These are phyloP conservation scores for Pseudozyma sp. DNA, from an alignment of 1,284 basidiomycete species.

Conservation along the genomic window DNA sequence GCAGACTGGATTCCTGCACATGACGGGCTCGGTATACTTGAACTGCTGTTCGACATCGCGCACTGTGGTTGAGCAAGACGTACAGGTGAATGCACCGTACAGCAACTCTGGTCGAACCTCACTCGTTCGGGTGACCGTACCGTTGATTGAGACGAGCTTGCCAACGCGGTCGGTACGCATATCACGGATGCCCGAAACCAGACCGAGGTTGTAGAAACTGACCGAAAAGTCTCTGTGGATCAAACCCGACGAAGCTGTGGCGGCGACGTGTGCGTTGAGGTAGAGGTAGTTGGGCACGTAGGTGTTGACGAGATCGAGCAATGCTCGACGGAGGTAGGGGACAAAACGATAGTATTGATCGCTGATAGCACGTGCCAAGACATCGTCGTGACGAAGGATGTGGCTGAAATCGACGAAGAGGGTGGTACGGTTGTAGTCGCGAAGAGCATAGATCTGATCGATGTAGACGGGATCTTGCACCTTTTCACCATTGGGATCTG, in stretches of 20 bases:
- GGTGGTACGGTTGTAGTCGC: constrained; percentile 90
- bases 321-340: constrained; percentile 89
- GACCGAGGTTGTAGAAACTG: constrained; percentile 94
- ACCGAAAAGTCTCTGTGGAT: constrained; percentile 93
- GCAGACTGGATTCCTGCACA: constrained; percentile 93
- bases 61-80: constrained; percentile 86
- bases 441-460: constrained; percentile 91
- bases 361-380: constrained; percentile 90
- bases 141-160: constrained; percentile 62
- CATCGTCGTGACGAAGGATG: constrained; percentile 87
- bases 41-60: constrained; percentile 98
- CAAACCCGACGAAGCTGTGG: constrained; percentile 79
- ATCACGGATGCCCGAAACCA: constrained; percentile 95
- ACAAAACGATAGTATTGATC: constrained; percentile 90
- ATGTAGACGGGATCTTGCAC: constrained; percentile 77
- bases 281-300: constrained; percentile 93
- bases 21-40: constrained; percentile 97
- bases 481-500: constrained; percentile 71
- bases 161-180: constrained; percentile 72
- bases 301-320: constrained; percentile 87
- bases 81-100: constrained; percentile 92
- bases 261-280: constrained; percentile 76
- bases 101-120: constrained; percentile 96
- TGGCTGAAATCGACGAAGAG: constrained; percentile 96
- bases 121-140: constrained; percentile 88